Conservation (phyloP, 345 rosid species). For the Eucalyptus cloeziana region DNA sequence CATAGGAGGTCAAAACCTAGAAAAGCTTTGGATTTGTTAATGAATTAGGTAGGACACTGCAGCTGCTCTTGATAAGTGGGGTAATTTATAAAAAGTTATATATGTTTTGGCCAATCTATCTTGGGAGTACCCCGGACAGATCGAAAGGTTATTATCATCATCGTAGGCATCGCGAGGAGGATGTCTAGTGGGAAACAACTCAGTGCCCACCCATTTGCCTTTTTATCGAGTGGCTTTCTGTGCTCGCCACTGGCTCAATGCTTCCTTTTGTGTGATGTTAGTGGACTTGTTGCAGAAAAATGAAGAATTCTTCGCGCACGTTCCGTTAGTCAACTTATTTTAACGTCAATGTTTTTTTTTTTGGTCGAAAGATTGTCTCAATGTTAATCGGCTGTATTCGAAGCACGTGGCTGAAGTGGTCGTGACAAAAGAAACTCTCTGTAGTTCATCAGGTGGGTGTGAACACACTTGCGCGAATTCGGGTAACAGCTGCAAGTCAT, state of each 20-base stretch:
- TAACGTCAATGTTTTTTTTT: neutral
- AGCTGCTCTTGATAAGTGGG: neutral
- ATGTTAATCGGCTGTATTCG: neutral
- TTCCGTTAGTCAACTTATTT: neutral
- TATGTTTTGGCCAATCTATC: neutral
- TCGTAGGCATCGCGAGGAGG: neutral
- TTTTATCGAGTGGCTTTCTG: neutral
- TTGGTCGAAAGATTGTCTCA: neutral
- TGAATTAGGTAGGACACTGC: neutral
- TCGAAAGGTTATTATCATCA: neutral
- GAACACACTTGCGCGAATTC: no score
- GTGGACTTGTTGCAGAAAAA: neutral
- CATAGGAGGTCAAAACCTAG: neutral
- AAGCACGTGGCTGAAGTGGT: neutral
- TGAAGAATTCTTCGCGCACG: neutral
- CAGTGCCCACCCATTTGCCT: neutral
- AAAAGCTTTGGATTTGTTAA: neutral
- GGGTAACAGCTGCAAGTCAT: neutral
- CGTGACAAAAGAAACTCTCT: neutral
- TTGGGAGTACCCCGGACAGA: neutral
- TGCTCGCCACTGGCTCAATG: neutral
- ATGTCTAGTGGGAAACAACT: constrained; percentile 3
- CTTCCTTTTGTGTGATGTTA: neutral
- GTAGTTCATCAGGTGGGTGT: neutral
- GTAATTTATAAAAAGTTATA: neutral